Base-by-base conservation (phyloP, 2,329 filamentous ascomycete genomes). In the Bipolaris sorokiniana region DNA sequence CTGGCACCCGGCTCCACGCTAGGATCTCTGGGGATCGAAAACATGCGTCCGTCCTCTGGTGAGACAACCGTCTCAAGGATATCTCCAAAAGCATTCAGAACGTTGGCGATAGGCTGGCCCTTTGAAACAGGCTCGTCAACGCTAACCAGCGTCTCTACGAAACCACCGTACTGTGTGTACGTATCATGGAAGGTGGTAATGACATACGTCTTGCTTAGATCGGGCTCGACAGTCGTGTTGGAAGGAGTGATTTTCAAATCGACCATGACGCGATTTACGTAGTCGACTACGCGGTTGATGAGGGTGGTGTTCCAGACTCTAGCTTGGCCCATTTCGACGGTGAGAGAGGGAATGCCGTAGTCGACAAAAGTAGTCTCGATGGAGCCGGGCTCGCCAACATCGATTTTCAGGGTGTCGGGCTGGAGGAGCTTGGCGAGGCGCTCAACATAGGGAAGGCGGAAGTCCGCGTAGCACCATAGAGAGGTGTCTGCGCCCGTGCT, bases 381-480 rank as follows among this genome's bases (percentile, higher is more conserved):
- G 28, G 67, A 71, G 28, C 76, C 76, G 2, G 74, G 72, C 65
- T 78, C 74, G 31, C 76, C 76, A 11, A 67, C 60, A 23, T 78
- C 76, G 50, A 78, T 74, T 58, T 78, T 78, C 31, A 78, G 66
- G 15, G 74, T 74, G 56, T 78, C 75, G 15, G 76, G 75, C 45
- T 76, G 72, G 6, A 76, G 65, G 5, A 78, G 68, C 55, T 78
- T 76, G 28, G 76, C 73, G 1, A 78, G 66, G 11, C 75, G 71
- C 66, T 76, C 71, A 13, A 78, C 75, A 48, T 76, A 76, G 7
- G 71, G 68, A 0, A 73, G 64, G 9, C 70, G 67, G 54, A 73
- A 76, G 55, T 78, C 76, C 7, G 76, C 70, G 50, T 78, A 78
- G 60, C 70, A 74, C 76, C 76, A 78, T 1, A 78, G 68, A 3